Base-by-base conservation (phyloP, 2,329 filamentous ascomycete genomes). In the Coleophoma cylindrospora region DNA sequence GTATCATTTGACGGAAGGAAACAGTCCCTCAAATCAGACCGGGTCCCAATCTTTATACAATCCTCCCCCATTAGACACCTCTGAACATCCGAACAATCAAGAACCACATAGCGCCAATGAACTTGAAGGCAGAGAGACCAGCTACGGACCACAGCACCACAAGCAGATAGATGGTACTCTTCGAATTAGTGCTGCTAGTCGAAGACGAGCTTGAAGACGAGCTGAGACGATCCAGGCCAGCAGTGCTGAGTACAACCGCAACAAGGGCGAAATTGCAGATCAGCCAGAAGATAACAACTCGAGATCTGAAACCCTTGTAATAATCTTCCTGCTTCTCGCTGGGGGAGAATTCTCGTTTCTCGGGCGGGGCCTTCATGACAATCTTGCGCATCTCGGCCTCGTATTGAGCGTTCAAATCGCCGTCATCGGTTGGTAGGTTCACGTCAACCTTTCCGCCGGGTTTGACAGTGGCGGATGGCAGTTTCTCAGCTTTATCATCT, bases 371-470 rank as follows among this genome's bases (percentile, higher is more conserved):
- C 69, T 96, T 97, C 22, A 74, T 72, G 41, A 77, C 71, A 65
- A 97, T 95, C 13, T 84, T 78, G 3, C 76, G 71, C 46, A 96
- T 71, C 64, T 99, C 94, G 37, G 84, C 76, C 64, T 96, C 90
- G 69, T 99, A 99, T 66, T 96, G 91, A 0, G 89, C 88, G 69
- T 99, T 96, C 54, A 99, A 77, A 70, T 97, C 94, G 40, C 87
- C 89, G 63, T 97, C 94, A 60, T 97, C 94, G 5, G 91, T 91
- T 1, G 86, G 86, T 38, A 87, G 86, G 51, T 81, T 79, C 54
- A 99, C 84, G 59, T 97, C 91, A 55, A 95, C 94, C 75, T 97
- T 96, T 60, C 91, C 94, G 58, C 90, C 92, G 41, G 95, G 88
- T 68, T 96, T 96, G 48, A 91, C 86, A 60, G 85, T 91, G 60